These are phyloP conservation scores for Holtermanniella nyarrowii DNA, from an alignment of 768 basidiomycete species.

Conservation along the genomic window DNA sequence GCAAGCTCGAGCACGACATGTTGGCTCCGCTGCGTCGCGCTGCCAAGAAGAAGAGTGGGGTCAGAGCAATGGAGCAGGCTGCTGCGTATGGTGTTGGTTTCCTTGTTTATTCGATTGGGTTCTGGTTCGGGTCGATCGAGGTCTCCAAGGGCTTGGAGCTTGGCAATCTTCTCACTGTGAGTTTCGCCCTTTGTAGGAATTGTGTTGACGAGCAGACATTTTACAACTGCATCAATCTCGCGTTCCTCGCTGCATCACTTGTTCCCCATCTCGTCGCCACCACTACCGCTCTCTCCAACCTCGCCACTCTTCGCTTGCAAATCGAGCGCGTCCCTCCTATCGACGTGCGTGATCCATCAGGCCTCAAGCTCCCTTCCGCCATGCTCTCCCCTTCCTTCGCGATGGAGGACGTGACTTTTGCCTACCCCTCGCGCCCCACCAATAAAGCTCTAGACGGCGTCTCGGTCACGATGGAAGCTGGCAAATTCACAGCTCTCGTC, in stretches of 20 bases:
- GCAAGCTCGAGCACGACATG: slow-evolving; percentile 11
- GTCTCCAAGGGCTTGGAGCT: slow-evolving; percentile 15
- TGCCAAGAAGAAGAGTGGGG: slow-evolving; percentile 7
- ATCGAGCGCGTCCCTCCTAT: slow-evolving; percentile 32
- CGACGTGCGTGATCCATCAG: slow-evolving; percentile 21
- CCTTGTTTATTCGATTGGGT: slow-evolving; percentile 18
- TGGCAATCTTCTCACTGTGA: slow-evolving; percentile 29
- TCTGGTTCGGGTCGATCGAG: slow-evolving; percentile 31
- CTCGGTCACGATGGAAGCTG: slow-evolving; percentile 19
- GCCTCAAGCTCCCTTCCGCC: slow-evolving; percentile 9
- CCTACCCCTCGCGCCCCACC: slow-evolving; percentile 32
- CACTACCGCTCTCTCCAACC: slow-evolving; percentile 19
- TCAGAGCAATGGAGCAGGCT: slow-evolving; percentile 16
- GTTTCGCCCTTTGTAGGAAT: background rate
- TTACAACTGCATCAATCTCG: slow-evolving; percentile 24
- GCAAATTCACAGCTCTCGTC: slow-evolving; percentile 35
- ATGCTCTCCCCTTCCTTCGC: slow-evolving; percentile 22
- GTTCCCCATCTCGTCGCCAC: slow-evolving; percentile 32
- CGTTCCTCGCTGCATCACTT: slow-evolving; percentile 28
- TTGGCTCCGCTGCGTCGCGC: slow-evolving; percentile 12
- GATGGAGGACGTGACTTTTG: slow-evolving; percentile 32
- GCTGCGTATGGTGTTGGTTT: slow-evolving; percentile 16
- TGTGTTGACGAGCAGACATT: slow-evolving; percentile 6
- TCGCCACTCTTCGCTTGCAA: slow-evolving; percentile 24
- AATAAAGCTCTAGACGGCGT: slow-evolving; percentile 26